Evolutionary conservation across 177 flowering plant genomes (phyloP), one percentile per base, ranked within the genome.

Genomic region (Vitis hybrid): DNA sequence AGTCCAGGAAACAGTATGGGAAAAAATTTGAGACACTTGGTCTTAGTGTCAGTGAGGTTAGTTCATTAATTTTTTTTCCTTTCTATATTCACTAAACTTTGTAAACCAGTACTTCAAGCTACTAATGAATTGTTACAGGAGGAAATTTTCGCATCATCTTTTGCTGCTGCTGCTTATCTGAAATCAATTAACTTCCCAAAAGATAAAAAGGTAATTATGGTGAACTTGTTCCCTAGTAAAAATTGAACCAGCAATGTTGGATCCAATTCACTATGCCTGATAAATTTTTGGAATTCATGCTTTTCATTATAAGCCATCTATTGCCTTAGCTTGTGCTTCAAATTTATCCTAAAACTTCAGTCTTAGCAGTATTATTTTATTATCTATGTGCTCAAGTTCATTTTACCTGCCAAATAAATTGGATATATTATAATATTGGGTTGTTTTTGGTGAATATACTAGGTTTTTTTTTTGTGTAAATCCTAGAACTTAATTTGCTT

Each of bases 71-170:
- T n/a, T 15, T 68, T 68, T 61, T 63, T 12, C 54, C 16, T 11
- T 34, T 12, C 1, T 12, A 18, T 34, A 18, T 34, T 22, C 12
- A 14, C 50, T 4, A 45, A n/a, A 3, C 11, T 45, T 2, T 54
- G 9, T 48, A 5, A 26, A 34, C 34, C 48, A 76, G 11, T 63
- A n/a, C 34, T 66, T 58, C 45, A 69, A 59, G 73, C 62, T 2
- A 19, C 45, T 20, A 60, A 48, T 49, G 2, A 45, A 59, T 66
- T 68, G 9, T 82, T 75, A 39, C 83, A 95, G 98, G 99, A 96
- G 78, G 99, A 96, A 74, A 93, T 96, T 56, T 96, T 96, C 80
- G 97, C 99, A n/a, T 96, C 99, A 66, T 96, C 99, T 59, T 96
- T 96, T 81, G 99, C 99, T 71, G 98, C 97, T 59, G 98, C 98